Conservation (phyloP, 768 basidiomycete species). For the Ramaria rubella region DNA sequence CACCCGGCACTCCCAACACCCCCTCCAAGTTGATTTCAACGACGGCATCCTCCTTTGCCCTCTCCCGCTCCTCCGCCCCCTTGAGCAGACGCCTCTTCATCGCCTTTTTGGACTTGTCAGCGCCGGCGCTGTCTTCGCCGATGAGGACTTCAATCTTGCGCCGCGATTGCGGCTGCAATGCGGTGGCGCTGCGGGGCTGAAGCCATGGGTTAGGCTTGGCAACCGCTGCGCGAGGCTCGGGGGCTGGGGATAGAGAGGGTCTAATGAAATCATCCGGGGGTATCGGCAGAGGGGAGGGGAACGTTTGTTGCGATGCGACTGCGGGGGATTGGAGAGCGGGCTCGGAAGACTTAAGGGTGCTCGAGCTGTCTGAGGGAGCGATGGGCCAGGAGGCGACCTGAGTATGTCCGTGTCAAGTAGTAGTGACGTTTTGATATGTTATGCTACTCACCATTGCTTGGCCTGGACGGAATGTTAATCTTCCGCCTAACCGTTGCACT, state of each 20-base stretch:
- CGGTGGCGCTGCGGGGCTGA: constrained; percentile 22
- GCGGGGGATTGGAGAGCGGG: background rate
- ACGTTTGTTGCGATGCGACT: background rate
- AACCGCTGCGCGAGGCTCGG: background rate
- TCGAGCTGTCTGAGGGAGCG: constrained; percentile 6
- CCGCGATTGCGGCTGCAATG: constrained; percentile 10
- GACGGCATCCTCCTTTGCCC: constrained; percentile 62
- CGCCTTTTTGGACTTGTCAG: constrained; percentile 65
- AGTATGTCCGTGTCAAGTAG: background rate
- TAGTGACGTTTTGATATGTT: constrained; percentile 29
- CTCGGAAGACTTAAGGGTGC: constrained; percentile 7
- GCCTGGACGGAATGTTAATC: constrained; percentile 57
- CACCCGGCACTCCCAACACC: constrained; percentile 30
- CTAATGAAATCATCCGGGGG: background rate
- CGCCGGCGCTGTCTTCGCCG: constrained; percentile 54
- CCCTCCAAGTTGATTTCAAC: constrained; percentile 69
- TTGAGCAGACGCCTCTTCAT: constrained; percentile 62
- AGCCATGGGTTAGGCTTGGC: constrained; percentile 79
- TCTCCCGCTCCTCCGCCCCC: constrained; percentile 48
- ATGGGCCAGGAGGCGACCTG: background rate
- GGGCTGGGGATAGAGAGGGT: background rate
- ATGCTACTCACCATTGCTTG: constrained; percentile 24
- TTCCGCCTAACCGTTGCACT: constrained; percentile 58
- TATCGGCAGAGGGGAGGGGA: constrained; percentile 1
- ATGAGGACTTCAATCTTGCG: constrained; percentile 67